Evolutionary conservation across 495 filamentous ascomycete species (phyloP).

Genomic region (Margaritispora aquatica): DNA sequence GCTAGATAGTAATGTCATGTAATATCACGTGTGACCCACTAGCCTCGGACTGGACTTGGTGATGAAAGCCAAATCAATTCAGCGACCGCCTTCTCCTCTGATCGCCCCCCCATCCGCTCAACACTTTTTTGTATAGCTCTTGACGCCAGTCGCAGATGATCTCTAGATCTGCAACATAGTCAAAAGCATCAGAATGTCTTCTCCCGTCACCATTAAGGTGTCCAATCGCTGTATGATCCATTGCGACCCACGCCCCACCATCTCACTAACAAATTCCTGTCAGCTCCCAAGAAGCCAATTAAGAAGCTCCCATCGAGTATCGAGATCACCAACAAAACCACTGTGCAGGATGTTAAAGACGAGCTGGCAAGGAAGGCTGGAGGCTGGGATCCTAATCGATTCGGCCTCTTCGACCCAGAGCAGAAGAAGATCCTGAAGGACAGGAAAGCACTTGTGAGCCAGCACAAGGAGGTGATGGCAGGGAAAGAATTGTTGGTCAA

Average conservation of each 20-base stretch:
- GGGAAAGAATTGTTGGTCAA: constrained; percentile 79
- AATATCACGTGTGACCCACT: not conserved
- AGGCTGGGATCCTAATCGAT: constrained; percentile 51
- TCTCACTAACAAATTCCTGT: not conserved
- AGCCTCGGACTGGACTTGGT: not conserved
- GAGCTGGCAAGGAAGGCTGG: constrained; percentile 37
- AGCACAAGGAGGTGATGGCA: constrained; percentile 58
- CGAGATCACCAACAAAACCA: constrained; percentile 51
- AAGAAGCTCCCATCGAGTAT: constrained; percentile 64
- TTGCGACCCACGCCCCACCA: not conserved
- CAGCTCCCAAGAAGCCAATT: constrained; percentile 51
- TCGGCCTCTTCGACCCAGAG: constrained; percentile 67
- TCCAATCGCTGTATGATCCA: constrained; percentile 4
- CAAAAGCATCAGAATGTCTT: not conserved
- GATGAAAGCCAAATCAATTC: not conserved
- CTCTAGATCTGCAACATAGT: not conserved
- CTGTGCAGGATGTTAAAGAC: constrained; percentile 52
- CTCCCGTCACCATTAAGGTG: constrained; percentile 9
- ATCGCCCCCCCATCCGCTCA: too few relatives aligned
- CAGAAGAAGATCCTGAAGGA: constrained; percentile 56
- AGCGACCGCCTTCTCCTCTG: too few relatives aligned
- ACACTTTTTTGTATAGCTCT: not conserved
- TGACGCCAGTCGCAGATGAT: not conserved
- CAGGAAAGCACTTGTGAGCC: constrained; percentile 44
- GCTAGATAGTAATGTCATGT: not conserved